Evolutionary conservation across 768 basidiomycete genomes (phyloP), one percentile per base, ranked within the genome.

Genomic region (Strobilomyces confusus): DNA sequence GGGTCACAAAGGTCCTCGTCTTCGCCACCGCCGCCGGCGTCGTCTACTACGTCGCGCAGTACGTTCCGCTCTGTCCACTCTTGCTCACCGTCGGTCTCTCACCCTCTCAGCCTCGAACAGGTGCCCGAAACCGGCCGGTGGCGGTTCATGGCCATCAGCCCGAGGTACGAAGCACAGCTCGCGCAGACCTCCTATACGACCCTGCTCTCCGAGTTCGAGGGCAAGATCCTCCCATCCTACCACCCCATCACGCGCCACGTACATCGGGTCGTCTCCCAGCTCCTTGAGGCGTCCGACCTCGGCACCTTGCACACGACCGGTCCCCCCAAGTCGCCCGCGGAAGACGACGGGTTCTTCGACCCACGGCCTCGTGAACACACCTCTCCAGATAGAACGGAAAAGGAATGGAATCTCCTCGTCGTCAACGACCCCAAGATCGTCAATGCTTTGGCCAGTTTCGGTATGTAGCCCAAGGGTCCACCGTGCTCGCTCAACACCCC

Each of bases 101-200:
- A 17, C 45, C 19, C 36, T 38, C 5, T 30, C 44, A 94, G 92
- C 63, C 75, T 95, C 25, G 94, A 98, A 66, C 78, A 81, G 63
- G 89, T 92, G 0, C 84, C 88, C 3, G 87, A 94, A 65, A 95
- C 92, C 0, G 92, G 92, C 0, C 73, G 95, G 51, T 87, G 86
- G 80, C 72, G 95, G 20, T 97, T 95, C 66, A 95, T 98, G 81
- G 87, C 89, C 63, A 77, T 86, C 4, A 78, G 78, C 38, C 77
- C 77, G 0, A 73, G 75, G 48, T 70, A 68, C 25, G 90, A 94
- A 70, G 73, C 78, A 9, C 64, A 72, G 77, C 65, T 87, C 14
- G 78, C 73, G 17, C 69, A 80, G 44, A 38, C 68, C 2, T 63
- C 71, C 20, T 69, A 73, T 57, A 44, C 58, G 34, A 67, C 84